Conservation (phyloP, 345 rosid genomes). For the Chamaenerion angustifolium region DNA sequence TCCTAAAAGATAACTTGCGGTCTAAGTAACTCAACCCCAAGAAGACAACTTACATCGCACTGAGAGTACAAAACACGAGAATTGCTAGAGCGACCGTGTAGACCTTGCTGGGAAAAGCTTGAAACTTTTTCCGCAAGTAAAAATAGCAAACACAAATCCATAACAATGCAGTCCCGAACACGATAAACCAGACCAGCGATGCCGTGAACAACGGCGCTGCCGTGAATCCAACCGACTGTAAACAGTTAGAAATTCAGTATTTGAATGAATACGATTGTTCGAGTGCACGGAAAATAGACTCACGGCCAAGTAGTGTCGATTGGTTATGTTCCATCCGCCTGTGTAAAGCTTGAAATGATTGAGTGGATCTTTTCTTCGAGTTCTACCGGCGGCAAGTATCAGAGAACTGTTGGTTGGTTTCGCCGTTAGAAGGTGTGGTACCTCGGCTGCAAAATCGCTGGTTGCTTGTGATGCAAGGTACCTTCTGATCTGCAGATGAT, state of each 20-base stretch:
- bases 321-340: slow-evolving; percentile 93
- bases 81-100: slow-evolving; percentile 73
- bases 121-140: slow-evolving; percentile 55
- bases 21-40: not conserved
- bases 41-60: slow-evolving; percentile 52
- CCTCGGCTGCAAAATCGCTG: too few species aligned
- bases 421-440: slow-evolving; percentile 25
- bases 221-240: slow-evolving; percentile 75
- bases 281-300: slow-evolving; percentile 15
- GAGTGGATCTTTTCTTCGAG: slow-evolving; percentile 52
- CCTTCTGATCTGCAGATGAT: too few species aligned
- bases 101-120: slow-evolving; percentile 65
- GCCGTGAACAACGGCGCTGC: slow-evolving; percentile 56
- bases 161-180: slow-evolving; percentile 46
- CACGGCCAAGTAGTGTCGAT: slow-evolving; percentile 70
- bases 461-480: too few species aligned
- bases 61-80: slow-evolving; percentile 61
- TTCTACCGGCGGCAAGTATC: slow-evolving; percentile 62
- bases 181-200: slow-evolving; percentile 57
- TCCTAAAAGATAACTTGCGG: not conserved
- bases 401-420: slow-evolving; percentile 29
- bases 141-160: slow-evolving; percentile 52
- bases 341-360: slow-evolving; percentile 38
- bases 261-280: not conserved
- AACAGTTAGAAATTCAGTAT: not conserved